These are phyloP conservation scores for Tothia fuscella DNA, from an alignment of 2,329 filamentous ascomycete species.

Conservation along the genomic window DNA sequence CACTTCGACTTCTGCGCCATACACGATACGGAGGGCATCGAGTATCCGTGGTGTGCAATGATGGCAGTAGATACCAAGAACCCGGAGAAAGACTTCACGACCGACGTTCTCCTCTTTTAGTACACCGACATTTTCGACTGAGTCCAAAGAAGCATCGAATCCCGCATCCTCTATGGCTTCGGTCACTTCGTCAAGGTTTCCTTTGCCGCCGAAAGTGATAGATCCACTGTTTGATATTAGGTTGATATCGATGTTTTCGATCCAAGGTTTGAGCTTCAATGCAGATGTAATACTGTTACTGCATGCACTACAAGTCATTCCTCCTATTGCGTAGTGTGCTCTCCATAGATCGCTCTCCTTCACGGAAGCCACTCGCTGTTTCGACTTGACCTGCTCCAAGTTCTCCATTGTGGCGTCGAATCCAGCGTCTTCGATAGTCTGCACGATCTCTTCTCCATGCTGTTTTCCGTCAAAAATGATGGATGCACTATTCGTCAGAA, in stretches of 20 bases:
- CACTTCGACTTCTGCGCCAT: conserved; percentile 39
- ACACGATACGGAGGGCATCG: conserved; percentile 39
- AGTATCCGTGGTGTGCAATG: conserved; percentile 39
- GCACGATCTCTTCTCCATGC: conserved; percentile 11
- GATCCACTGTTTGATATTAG: conserved; percentile 39
- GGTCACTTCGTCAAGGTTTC: conserved; percentile 33
- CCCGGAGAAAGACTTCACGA: conserved; percentile 23
- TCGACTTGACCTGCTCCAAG: conserved; percentile 10
- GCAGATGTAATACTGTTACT: conserved; percentile 37
- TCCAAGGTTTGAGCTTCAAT: conserved; percentile 33
- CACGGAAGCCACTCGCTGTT: not conserved
- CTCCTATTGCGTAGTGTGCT: conserved; percentile 39
- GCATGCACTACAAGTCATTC: conserved; percentile 48
- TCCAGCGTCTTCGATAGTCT: conserved; percentile 17
- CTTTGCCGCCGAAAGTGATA: conserved; percentile 36
- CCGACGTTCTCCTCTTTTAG: conserved; percentile 12
- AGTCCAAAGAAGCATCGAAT: conserved; percentile 28
- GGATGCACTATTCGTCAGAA: conserved; percentile 16
- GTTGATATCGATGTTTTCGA: conserved; percentile 37
- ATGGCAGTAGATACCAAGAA: conserved; percentile 35
- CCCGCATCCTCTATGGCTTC: conserved; percentile 38
- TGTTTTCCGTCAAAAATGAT: conserved; percentile 15
- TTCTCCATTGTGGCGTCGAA: conserved; percentile 16
- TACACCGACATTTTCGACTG: conserved; percentile 15
- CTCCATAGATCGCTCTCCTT: conserved; percentile 14